Evolutionary conservation across 2,329 filamentous ascomycete genomes (phyloP), one percentile per base, ranked within the genome.

Genomic region (Ceratocystiopsis brevicomis): DNA sequence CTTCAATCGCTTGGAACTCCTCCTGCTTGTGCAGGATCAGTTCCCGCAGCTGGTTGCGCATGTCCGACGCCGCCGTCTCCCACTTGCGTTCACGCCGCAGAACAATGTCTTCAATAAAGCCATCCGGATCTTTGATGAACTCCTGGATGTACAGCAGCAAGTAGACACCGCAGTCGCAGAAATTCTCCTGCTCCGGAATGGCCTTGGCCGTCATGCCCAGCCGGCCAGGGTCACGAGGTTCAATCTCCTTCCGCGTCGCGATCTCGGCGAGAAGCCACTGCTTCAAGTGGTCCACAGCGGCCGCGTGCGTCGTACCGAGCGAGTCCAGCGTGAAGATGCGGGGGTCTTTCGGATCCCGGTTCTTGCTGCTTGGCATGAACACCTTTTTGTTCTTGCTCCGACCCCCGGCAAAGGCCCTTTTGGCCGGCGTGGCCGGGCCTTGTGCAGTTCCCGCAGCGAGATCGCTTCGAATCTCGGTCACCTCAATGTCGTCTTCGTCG

Each of bases 241-340:
- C 53, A 46, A 65, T 52, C 32, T 59, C 52, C 46, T 66, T 70
- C 53, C 90, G 64, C 61, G 71, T 67, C 50, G 68, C 66, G 4
- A 81, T 79, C 61, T 96, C 90, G 40, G 72, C 71, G 8, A 69
- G 55, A 6, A 96, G 64, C 57, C 94, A 96, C 21, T 82, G 71
- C 53, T 79, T 86, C 30, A 98, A 64, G 34, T 71, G 68, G 39
- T 59, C 69, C 48, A 80, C 74, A 6, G 84, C 81, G 1, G 66
- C 61, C 1, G 71, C 65, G 51, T 87, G 84, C 0, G 64, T 39
- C 5, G 59, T 53, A n/a, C 76, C 78, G 1, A 96, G 67, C 0
- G 90, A 96, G 57, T 98, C 90, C 21, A 96, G 71, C 0, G 84
- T 85, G 49, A 96, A 77, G 48, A 96, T 86, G 34, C 73, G 71